Conservation (phyloP, 129 eudicot genomes). For the sunflower (Helianthus annuus) region DNA sequence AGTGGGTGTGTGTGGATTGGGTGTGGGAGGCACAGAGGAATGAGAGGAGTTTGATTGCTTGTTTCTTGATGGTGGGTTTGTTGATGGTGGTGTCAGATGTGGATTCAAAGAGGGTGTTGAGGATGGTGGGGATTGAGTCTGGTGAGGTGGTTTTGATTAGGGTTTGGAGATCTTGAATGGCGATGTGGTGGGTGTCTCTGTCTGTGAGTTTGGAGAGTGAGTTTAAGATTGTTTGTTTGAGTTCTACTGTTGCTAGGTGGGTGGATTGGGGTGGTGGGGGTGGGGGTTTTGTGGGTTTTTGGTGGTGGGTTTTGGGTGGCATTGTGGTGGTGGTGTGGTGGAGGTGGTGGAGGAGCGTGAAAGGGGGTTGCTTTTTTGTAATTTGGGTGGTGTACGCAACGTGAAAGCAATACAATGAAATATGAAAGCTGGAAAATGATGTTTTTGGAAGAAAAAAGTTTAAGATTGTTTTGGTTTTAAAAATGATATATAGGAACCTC, state of each 20-base stretch:
- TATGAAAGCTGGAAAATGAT: not conserved
- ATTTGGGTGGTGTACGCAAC: slow-evolving; percentile 25
- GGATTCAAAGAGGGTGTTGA: slow-evolving; percentile 78
- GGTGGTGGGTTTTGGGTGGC: slow-evolving; percentile 57
- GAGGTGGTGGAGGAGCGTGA: slow-evolving; percentile 5
- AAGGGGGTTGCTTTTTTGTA: not conserved
- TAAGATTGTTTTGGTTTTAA: too few species aligned
- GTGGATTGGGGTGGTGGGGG: slow-evolving; percentile 60
- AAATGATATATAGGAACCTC: too few species aligned
- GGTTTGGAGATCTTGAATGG: slow-evolving; percentile 72
- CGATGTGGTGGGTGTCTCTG: slow-evolving; percentile 96
- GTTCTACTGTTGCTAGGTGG: slow-evolving; percentile 80
- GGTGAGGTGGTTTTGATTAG: slow-evolving; percentile 57
- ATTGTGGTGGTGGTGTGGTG: slow-evolving; percentile 22
- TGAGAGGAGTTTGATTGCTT: slow-evolving; percentile 70
- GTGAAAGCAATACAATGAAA: slow-evolving; percentile 25
- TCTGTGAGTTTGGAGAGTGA: slow-evolving; percentile 85
- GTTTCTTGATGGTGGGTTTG: slow-evolving; percentile 77
- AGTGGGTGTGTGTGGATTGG: slow-evolving; percentile 61
- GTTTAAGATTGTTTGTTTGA: slow-evolving; percentile 69
- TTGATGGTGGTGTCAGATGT: slow-evolving; percentile 47
- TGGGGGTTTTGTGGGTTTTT: slow-evolving; percentile 24
- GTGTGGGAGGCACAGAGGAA: slow-evolving; percentile 54
- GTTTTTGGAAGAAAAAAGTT: too few species aligned
- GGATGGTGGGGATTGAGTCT: slow-evolving; percentile 60